phyloP scores from a whole-genome alignment of 371 early-diverging fungal genomes.

The Lichtheimia ramosa region DNA sequence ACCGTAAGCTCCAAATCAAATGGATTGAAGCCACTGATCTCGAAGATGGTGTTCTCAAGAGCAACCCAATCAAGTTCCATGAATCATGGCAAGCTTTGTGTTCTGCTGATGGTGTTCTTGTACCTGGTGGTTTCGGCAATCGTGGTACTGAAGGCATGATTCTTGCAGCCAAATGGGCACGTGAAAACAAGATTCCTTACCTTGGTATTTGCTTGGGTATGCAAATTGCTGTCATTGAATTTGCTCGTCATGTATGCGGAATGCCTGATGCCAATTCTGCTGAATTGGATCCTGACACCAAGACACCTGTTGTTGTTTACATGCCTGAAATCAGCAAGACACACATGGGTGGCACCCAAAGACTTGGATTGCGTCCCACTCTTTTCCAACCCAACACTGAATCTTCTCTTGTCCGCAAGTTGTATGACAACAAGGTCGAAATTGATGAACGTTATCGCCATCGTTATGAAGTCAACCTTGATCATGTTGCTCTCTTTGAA shows the following conservation, averaged over 20 bases:
- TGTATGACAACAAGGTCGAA: conserved; percentile 68
- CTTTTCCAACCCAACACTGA: conserved; percentile 75
- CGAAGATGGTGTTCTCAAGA: conserved; percentile 70
- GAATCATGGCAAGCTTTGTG: conserved; percentile 92
- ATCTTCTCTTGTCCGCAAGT: conserved; percentile 49
- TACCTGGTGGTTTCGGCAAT: conserved; percentile 99
- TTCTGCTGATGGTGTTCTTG: conserved; percentile 93
- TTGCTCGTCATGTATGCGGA: conserved; percentile 94
- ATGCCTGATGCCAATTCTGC: conserved; percentile 84
- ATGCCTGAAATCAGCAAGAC: conserved; percentile 97
- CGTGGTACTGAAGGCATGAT: conserved; percentile 99
- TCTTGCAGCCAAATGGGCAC: conserved; percentile 95
- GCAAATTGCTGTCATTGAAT: conserved; percentile 98
- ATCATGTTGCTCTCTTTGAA: conserved; percentile 78
- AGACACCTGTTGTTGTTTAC: conserved; percentile 83
- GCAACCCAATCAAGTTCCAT: conserved; percentile 88
- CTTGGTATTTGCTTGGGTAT: conserved; percentile 99
- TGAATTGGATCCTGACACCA: conserved; percentile 79
- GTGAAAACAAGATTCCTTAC: conserved; percentile 97
- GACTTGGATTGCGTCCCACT: conserved; percentile 91
- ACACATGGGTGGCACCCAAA: conserved; percentile 97
- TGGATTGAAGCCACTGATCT: conserved; percentile 97
- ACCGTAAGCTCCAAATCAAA: conserved; percentile 79
- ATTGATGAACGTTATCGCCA: conserved; percentile 98
- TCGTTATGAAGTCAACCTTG: conserved; percentile 98